Evolutionary conservation across 257 asterid genomes (phyloP), one percentile per base, ranked within the genome.

Genomic region (Sherardia arvensis): DNA sequence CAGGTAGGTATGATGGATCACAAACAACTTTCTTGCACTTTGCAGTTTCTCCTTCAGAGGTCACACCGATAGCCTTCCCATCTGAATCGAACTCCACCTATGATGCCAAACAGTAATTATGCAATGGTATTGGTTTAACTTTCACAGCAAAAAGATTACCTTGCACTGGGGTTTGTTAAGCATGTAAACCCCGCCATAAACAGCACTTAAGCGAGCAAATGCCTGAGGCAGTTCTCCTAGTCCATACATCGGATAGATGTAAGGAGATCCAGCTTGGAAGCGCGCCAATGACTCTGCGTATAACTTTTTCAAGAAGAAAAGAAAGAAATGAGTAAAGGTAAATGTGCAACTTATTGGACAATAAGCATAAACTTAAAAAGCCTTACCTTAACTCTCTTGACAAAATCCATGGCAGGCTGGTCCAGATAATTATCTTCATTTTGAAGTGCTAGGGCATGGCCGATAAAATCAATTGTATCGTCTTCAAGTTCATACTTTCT

Each of bases 211-310:
- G 61, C 99, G 97, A 59, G 99, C 97, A 79, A 93, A 93, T 23
- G 96, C 99, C 99, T 93, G 99, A 55, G 99, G 99, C 77, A 93
- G 67, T 73, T 93, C 99, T 71, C 99, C 99, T 14, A 93, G 85
- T 51, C 99, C 99, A 53, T 93, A 93, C 88, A 93, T 58, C 47
- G 99, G 99, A 74, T 93, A 93, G 27, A 93, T 84, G 80, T 93
- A 93, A 66, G 99, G 99, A 54, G 97, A 93, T 70, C 99, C 97
- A 23, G 95, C 82, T 78, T 87, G 95, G 66, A 93, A 93, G 62
- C 99, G 90, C 6, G 99, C 96, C 83, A 93, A 75, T 18, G 99
- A 93, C 76, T 93, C 99, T 59, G 97, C 99, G 58, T 93, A 93
- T 57, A 93, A 82, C 99, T 93, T 76, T 79, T 61, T 69, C 59